Conservation (phyloP, 2,329 filamentous ascomycete species). For the Fusarium nanum region DNA sequence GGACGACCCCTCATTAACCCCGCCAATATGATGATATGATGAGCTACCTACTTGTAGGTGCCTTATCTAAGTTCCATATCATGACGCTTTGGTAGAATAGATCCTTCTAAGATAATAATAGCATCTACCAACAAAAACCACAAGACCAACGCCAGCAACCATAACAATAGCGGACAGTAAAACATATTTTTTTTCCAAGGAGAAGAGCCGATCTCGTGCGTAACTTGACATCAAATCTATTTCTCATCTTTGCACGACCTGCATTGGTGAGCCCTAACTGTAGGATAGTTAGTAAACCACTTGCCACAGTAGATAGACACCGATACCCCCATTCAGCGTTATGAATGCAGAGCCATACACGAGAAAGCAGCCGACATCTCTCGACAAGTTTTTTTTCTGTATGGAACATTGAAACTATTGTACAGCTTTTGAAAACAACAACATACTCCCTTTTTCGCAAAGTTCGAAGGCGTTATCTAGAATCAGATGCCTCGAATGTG, state of each 20-base stretch:
- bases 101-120: too few relatives aligned
- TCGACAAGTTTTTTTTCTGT: constrained; percentile 41
- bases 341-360: not conserved
- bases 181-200: not conserved
- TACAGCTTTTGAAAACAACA: constrained; percentile 37
- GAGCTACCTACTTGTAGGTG: not conserved
- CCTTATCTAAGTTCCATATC: not conserved
- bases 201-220: not conserved
- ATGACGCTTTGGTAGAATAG: constrained; percentile 9
- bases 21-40: constrained; percentile 24
- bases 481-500: constrained; percentile 32
- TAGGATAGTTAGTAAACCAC: not conserved
- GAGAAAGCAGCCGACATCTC: not conserved
- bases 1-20: constrained; percentile 15
- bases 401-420: constrained; percentile 38
- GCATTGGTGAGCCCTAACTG: constrained; percentile 38
- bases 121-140: too few relatives aligned
- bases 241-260: constrained; percentile 1
- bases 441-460: constrained; percentile 29
- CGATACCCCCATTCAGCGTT: not conserved
- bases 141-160: not conserved
- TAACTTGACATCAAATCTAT: not conserved
- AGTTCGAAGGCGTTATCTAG: constrained; percentile 42
- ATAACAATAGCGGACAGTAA: not conserved
- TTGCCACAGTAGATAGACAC: not conserved